Base-by-base conservation (phyloP, 2,329 filamentous ascomycete genomes). In the Dothistroma septosporum region DNA sequence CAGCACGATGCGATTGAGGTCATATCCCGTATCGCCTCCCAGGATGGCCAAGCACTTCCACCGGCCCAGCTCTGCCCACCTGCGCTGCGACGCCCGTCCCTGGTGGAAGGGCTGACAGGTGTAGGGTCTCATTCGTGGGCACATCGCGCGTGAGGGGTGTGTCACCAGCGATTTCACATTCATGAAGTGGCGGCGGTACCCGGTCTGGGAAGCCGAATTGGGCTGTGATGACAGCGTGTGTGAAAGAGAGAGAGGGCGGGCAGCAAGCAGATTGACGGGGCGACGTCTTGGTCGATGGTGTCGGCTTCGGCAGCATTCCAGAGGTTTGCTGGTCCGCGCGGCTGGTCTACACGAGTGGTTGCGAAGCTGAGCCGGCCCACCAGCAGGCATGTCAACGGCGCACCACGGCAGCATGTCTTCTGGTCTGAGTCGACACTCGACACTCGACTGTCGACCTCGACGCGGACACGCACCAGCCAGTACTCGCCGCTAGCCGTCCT, bases 151-250 rank as follows among this genome's bases (percentile, higher is more conserved):
- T 14, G 21, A 22, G 54, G 16, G 6, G 8, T 49, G 57, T 58
- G 44, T 58, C 57, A 53, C 41, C 46, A 50, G 41, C 47, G 6
- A 49, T 58, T 53, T 58, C 57, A 58, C 16, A 22, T 53, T n/a
- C 19, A 19, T 37, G 53, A 58, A 48, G 49, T 35, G 52, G 48
- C 57, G 53, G 32, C 57, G 21, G 11, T 49, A n/a, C 48, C 47
- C 57, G 57, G 33, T 16, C 32, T 48, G 47, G 16, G 41, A 44
- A 19, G n/a, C 41, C 41, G 50, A 41, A 9, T 12, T n/a, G 24
- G 16, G 21, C 2, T n/a, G 32, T 58, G 44, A 24, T 58, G 41
- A 44, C 41, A 58, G 32, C 24, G 22, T 7, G 7, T 49, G 4
- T 6, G 47, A 52, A 19, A 50, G 16, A n/a, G n/a, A n/a, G n/a